Percentiles rank a stretch among this genome's conserved stretches.
phyloP scores from a whole-genome alignment of 2,329 filamentous ascomycete species.

The Bipolaris cookei region DNA sequence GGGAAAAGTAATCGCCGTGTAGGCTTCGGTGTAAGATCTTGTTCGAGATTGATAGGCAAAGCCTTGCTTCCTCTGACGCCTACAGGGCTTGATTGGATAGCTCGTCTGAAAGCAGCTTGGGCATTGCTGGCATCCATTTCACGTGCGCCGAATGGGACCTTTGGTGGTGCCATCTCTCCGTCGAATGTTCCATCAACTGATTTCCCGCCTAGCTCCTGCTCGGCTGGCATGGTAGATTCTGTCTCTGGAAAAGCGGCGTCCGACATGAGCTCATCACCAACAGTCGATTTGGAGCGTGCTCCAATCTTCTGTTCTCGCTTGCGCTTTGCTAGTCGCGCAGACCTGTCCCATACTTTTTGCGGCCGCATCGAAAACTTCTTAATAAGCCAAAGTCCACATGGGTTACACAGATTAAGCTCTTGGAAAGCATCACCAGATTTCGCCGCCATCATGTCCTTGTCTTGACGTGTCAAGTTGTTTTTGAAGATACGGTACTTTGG shows the following conservation, averaged over 20 bases:
- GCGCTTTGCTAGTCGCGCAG: conserved; percentile 50
- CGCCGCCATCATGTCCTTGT: conserved; percentile 58
- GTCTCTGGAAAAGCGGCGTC: conserved; percentile 43
- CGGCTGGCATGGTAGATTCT: conserved; percentile 27
- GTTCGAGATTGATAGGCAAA: conserved; percentile 57
- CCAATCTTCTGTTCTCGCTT: conserved; percentile 37
- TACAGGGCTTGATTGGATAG: conserved; percentile 67
- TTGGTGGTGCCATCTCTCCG: conserved; percentile 21
- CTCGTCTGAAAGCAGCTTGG: conserved; percentile 56
- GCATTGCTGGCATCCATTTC: conserved; percentile 25
- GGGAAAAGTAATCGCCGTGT: conserved; percentile 78
- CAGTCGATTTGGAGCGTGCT: conserved; percentile 51
- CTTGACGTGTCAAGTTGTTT: conserved; percentile 71
- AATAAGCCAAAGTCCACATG: conserved; percentile 92
- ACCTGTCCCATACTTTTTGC: conserved; percentile 74
- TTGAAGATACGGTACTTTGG: conserved; percentile 77
- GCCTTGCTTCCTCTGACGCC: conserved; percentile 57
- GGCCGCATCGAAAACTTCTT: conserved; percentile 88
- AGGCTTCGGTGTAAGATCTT: conserved; percentile 62
- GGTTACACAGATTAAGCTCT: conserved; percentile 85
- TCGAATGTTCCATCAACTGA: conserved; percentile 21
- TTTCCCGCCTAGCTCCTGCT: conserved; percentile 15
- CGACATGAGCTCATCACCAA: conserved; percentile 54
- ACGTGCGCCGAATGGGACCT: conserved; percentile 7
- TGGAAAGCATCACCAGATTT: conserved; percentile 59